A percentile compares a stretch with the other conserved stretches of the same genome.
These are phyloP conservation scores for Penicillium egyptiacum DNA, from an alignment of 495 filamentous ascomycete species.

Conservation along the genomic window DNA sequence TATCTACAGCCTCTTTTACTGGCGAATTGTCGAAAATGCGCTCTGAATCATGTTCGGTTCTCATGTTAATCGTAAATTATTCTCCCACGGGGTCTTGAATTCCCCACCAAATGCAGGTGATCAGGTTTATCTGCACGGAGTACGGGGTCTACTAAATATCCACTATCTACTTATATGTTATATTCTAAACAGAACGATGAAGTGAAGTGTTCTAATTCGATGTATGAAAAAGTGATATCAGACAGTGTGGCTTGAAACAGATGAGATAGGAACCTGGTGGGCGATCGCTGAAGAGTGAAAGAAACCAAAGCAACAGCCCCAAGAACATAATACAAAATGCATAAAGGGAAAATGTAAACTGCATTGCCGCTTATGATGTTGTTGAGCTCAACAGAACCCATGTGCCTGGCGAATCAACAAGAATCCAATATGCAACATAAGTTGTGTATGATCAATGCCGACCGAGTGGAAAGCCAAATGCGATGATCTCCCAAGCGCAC, in stretches of 20 bases:
- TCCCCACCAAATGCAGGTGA: background rate
- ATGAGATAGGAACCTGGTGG: background rate
- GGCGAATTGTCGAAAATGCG: background rate
- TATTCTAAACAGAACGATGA: background rate
- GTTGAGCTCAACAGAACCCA: background rate
- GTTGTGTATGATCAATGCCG: background rate
- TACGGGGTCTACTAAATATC: too few species aligned
- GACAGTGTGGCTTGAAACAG: background rate
- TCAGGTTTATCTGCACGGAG: too few species aligned
- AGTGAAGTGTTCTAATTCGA: background rate
- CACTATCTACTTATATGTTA: too few species aligned
- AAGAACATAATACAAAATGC: background rate
- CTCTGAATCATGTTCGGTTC: background rate
- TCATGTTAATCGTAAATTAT: background rate
- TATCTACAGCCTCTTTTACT: background rate
- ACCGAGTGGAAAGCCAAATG: background rate
- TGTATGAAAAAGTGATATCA: background rate
- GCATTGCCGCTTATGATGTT: background rate
- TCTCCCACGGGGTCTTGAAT: background rate
- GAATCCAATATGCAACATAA: background rate
- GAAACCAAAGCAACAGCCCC: background rate
- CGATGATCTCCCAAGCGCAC: background rate
- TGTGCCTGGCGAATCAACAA: background rate
- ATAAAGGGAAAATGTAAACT: background rate
- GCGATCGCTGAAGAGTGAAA: background rate